These are phyloP conservation scores for Mantamonas sphyraenae DNA, from an alignment of 78 protist species.

Conservation along the genomic window DNA sequence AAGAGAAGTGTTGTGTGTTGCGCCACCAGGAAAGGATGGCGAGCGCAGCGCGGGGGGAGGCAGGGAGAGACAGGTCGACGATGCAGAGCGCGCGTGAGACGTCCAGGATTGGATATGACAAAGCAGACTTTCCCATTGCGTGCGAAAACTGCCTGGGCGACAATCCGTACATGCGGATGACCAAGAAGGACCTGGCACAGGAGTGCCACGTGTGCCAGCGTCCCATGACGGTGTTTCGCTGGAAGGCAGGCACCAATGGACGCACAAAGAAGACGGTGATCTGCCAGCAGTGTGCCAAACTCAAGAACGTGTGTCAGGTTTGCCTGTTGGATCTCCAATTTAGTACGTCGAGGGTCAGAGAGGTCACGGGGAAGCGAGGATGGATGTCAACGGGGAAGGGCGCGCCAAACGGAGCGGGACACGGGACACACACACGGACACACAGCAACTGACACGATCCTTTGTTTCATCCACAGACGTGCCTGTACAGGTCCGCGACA, in stretches of 20 bases:
- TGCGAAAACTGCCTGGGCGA: conserved; percentile 86
- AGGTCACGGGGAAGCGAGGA: no score
- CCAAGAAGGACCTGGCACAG: neutral
- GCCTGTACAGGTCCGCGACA: conserved; percentile 82
- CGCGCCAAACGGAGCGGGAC: no score
- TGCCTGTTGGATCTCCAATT: conserved; percentile 85
- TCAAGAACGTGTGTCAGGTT: conserved; percentile 89
- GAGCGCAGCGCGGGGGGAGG: no score
- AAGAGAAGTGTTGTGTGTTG: no score
- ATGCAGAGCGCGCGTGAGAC: no score
- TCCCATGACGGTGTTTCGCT: conserved; percentile 72
- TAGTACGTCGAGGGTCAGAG: conserved; percentile 20
- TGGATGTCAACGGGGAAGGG: no score
- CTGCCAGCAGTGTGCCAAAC: conserved; percentile 83
- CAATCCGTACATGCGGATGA: conserved; percentile 71
- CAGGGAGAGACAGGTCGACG: no score
- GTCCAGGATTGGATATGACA: no score
- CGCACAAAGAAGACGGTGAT: conserved; percentile 72
- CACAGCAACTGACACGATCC: no score
- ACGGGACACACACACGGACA: no score
- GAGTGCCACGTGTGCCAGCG: conserved; percentile 58
- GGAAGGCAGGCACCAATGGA: conserved; percentile 19
- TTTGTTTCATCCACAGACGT: conserved; percentile 14
- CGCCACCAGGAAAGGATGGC: no score
- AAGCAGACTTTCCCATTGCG: conserved; percentile 77